A percentile compares a stretch with the other conserved stretches of the same genome.
These are phyloP conservation scores for Cryptosporidium viatorum DNA, from an alignment of 169 alveolate genomes.

Conservation along the genomic window DNA sequence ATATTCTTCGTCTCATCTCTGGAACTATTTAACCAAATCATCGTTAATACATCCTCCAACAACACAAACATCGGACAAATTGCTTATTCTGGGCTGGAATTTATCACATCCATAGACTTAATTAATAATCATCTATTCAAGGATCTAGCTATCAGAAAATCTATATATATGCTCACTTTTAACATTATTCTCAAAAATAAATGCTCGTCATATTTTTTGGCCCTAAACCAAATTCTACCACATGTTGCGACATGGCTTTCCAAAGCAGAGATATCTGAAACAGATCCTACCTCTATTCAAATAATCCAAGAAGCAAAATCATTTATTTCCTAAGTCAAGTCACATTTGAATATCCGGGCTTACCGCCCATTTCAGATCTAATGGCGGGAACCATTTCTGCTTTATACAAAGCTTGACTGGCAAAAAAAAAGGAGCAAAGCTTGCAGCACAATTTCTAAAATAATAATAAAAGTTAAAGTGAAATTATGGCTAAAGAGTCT, in stretches of 20 bases:
- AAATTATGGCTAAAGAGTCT: too few species aligned
- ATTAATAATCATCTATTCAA: neutral
- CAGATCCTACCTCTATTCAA: neutral
- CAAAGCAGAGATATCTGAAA: neutral
- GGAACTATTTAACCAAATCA: conserved; percentile 58
- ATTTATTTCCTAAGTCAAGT: neutral
- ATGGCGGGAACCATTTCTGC: neutral
- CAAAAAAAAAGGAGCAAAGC: too few species aligned
- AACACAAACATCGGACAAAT: conserved; percentile 20
- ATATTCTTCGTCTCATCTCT: conserved; percentile 38
- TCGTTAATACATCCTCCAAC: neutral
- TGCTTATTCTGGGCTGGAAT: conserved; percentile 14
- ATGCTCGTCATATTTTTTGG: neutral
- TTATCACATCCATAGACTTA: conserved; percentile 1
- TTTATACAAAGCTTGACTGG: neutral
- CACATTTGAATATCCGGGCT: neutral
- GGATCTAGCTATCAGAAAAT: conserved; percentile 23
- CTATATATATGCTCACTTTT: conserved; percentile 19
- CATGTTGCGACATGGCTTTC: conserved; percentile 7
- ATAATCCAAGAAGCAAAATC: conserved; percentile 5
- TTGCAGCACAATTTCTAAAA: too few species aligned
- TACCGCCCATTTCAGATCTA: neutral
- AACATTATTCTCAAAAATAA: conserved; percentile 21
- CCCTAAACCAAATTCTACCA: neutral
- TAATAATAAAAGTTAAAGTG: neutral